Evolutionary conservation across 2,329 filamentous ascomycete species (phyloP).

Genomic region (Plectosphaerella cucumerina): DNA sequence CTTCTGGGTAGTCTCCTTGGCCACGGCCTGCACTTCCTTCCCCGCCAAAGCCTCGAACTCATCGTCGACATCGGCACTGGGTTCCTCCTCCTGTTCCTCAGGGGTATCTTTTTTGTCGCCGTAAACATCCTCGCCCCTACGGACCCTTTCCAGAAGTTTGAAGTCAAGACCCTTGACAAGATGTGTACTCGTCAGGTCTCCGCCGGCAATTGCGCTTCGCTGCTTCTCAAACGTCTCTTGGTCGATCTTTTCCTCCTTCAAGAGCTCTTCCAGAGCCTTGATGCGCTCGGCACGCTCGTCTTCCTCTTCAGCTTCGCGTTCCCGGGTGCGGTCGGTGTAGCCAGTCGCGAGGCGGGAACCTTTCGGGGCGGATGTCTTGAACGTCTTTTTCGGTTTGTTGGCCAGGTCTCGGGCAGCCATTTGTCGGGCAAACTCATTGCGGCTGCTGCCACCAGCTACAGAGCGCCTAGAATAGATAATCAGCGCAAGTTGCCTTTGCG

Average conservation of each 20-base stretch:
- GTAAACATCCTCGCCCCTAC: conserved; percentile 65
- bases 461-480: conserved; percentile 52
- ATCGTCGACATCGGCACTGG: conserved; percentile 55
- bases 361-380: conserved; percentile 75
- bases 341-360: conserved; percentile 75
- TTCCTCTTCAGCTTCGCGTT: conserved; percentile 49
- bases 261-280: conserved; percentile 73
- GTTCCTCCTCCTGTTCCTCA: conserved; percentile 23
- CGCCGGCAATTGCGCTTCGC: conserved; percentile 73
- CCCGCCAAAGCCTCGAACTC: conserved; percentile 58
- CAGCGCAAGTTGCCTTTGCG: conserved; percentile 10
- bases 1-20: conserved; percentile 44
- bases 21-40: conserved; percentile 48
- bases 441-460: conserved; percentile 44
- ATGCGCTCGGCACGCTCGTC: conserved; percentile 61
- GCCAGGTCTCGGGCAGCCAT: conserved; percentile 67
- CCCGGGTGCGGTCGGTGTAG: conserved; percentile 77
- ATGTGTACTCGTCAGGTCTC: conserved; percentile 76
- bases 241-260: conserved; percentile 83
- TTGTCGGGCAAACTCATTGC: conserved; percentile 76
- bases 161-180: conserved; percentile 90
- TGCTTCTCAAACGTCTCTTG: conserved; percentile 72
- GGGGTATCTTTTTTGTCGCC: conserved; percentile 24
- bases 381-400: conserved; percentile 61
- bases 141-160: conserved; percentile 67